Conservation (phyloP, 2,329 filamentous ascomycete genomes). For the Tolypocladium ovalisporum region DNA sequence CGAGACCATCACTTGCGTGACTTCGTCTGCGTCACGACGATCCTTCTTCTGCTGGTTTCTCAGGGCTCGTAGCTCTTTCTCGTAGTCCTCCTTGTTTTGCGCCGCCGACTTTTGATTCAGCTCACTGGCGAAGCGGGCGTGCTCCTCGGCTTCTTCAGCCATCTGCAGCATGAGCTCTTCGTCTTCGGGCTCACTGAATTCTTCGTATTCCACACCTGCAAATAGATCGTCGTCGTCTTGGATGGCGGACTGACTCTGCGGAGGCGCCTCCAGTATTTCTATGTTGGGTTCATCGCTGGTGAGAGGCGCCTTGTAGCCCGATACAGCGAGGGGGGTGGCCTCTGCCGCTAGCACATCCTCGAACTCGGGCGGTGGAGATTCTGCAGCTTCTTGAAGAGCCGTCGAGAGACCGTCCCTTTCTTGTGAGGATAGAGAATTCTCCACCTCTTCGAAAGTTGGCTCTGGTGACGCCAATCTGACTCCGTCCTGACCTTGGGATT, state of each 20-base stretch:
- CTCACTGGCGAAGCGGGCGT: constrained; percentile 81
- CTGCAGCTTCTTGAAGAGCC: constrained; percentile 10
- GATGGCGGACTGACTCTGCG: background rate
- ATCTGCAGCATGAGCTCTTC: constrained; percentile 80
- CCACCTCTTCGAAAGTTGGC: constrained; percentile 21
- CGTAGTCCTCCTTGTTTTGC: constrained; percentile 70
- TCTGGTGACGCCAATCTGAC: constrained; percentile 8
- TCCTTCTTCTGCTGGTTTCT: constrained; percentile 96
- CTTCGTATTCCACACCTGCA: constrained; percentile 56
- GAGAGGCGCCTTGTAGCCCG: background rate
- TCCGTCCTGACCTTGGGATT: background rate
- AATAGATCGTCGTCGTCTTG: constrained; percentile 29
- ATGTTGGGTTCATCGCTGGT: constrained; percentile 6
- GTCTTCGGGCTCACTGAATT: constrained; percentile 81
- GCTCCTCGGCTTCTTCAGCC: constrained; percentile 83
- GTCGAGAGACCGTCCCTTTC: background rate
- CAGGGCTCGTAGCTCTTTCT: constrained; percentile 74
- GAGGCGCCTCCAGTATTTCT: background rate
- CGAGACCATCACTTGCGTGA: constrained; percentile 88
- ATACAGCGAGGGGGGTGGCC: background rate
- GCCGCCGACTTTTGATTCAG: constrained; percentile 65
- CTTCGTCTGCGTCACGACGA: constrained; percentile 88
- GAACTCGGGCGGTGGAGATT: constrained; percentile 24
- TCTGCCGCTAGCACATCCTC: constrained; percentile 22
- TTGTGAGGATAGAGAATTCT: constrained; percentile 7